These are phyloP conservation scores for Halophytophthora polymorphica DNA, from an alignment of 352 stramenopile genomes.

Conservation along the genomic window DNA sequence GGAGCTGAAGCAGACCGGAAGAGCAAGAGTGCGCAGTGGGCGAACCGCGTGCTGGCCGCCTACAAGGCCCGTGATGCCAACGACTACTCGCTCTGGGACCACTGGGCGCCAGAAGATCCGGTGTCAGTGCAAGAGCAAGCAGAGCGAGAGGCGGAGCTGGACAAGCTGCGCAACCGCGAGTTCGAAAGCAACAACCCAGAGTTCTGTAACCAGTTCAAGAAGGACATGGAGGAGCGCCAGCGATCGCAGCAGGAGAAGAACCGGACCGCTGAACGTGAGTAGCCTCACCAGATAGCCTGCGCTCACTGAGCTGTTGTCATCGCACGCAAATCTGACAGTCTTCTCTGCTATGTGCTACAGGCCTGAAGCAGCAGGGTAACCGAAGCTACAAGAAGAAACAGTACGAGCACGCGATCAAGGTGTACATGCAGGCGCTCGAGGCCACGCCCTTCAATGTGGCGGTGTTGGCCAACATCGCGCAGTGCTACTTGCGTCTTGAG, in stretches of 20 bases:
- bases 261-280: constrained; percentile 50
- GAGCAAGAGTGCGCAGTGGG: constrained; percentile 29
- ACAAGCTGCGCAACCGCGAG: constrained; percentile 63
- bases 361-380: constrained; percentile 59
- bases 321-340: no score
- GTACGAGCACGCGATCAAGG: constrained; percentile 48
- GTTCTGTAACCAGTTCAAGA: constrained; percentile 77
- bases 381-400: constrained; percentile 54
- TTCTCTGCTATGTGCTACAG: constrained; percentile 22
- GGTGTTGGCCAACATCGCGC: constrained; percentile 70
- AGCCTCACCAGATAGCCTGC: no score
- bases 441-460: constrained; percentile 54
- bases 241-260: constrained; percentile 50
- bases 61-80: constrained; percentile 79
- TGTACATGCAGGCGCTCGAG: constrained; percentile 69
- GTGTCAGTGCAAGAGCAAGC: constrained; percentile 61
- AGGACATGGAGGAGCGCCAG: constrained; percentile 65
- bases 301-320: no score
- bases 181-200: constrained; percentile 78
- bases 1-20: constrained; percentile 8
- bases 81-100: constrained; percentile 77
- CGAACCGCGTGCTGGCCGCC: constrained; percentile 57
- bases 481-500: constrained; percentile 52
- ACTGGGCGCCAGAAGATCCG: constrained; percentile 73
- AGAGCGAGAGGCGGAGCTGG: constrained; percentile 43